Base-by-base conservation (phyloP, 306 rosid species). In the Lathyrus oleraceus region DNA sequence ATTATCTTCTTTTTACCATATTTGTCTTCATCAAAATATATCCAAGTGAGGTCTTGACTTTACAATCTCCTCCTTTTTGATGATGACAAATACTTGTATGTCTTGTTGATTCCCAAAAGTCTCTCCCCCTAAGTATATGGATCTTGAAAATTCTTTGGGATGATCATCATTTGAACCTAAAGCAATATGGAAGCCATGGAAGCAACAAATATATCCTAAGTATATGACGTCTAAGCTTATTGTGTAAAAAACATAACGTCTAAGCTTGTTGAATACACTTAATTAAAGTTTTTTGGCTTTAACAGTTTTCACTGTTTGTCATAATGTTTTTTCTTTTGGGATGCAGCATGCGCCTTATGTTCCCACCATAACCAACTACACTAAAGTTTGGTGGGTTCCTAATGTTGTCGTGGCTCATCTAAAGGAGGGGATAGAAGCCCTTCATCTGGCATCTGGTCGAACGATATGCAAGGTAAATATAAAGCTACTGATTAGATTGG, bases 331-430 rank as follows among this genome's bases (percentile, higher is more conserved):
- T 39, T 59, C 56, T 61, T 65, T 48, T 85, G 65, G 65, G 74
- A 53, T 87, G 86, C 92, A 95, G 99, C 81, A 85, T 27, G 58
- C 73, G 61, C 89, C 85, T n/a, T 95, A 87, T 74, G 81, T 88
- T 79, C 99, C 99, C 56, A 95, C 99, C 65, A 91, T 95, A 76
- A 95, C 99, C 72, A 95, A 91, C 89, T 85, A 95, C 89, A 95
- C 99, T 68, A 85, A 87, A 62, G 87, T 95, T 57, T 95, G 99
- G 99, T 95, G 99, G 99, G 92, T 95, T 76, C 97, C 97, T 23
- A 95, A 95, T 83, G 99, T 91, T 13, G 89, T 91, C 14, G 99
- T 95, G 78, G 97, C 92, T 79, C 99, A 91, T 88, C 89, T 74
- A 69, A 91, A 91, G 78, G 99, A 95, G 81, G 99, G 97, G 65